A percentile compares a stretch with the other conserved stretches of the same genome.
These are phyloP conservation scores for Uronychia binucleata DNA, from an alignment of 73 alveolate species.

Conservation along the genomic window DNA sequence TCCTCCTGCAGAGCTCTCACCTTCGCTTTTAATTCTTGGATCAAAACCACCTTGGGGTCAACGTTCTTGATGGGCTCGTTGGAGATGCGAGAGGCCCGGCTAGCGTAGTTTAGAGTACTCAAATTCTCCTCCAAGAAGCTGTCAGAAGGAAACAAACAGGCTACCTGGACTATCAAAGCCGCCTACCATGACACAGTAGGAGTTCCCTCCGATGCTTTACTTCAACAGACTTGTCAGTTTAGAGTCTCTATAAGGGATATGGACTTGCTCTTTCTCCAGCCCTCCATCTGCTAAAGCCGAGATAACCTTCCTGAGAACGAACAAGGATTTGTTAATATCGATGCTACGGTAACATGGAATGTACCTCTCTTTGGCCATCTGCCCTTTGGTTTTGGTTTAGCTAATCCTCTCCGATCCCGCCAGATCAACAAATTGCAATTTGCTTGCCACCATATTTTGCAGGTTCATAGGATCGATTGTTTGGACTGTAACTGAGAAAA, in stretches of 20 bases:
- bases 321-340: conserved; percentile 93
- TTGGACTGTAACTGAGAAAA: conserved; percentile 43
- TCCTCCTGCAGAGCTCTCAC: conserved; percentile 28
- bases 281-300: conserved; percentile 81
- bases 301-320: conserved; percentile 93
- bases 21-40: conserved; percentile 49
- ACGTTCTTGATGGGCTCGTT: conserved; percentile 78
- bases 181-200: conserved; percentile 82
- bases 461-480: conserved; percentile 3
- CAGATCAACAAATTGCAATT: conserved; percentile 9
- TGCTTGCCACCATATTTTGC: conserved; percentile 33
- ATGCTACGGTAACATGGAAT: too few relatives aligned
- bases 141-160: conserved; percentile 83
- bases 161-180: too few relatives aligned
- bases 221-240: conserved; percentile 87
- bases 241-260: conserved; percentile 88
- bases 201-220: conserved; percentile 89
- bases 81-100: conserved; percentile 80
- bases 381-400: conserved; percentile 85
- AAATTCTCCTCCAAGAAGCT: conserved; percentile 81
- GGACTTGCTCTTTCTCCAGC: conserved; percentile 1
- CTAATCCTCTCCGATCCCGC: conserved; percentile 49
- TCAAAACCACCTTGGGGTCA: conserved; percentile 59
- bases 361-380: conserved; percentile 90
- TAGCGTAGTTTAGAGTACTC: conserved; percentile 86